Evolutionary conservation across 129 eudicot genomes (phyloP), one percentile per base, ranked within the genome.

Genomic region (Flaveria sonorensis): DNA sequence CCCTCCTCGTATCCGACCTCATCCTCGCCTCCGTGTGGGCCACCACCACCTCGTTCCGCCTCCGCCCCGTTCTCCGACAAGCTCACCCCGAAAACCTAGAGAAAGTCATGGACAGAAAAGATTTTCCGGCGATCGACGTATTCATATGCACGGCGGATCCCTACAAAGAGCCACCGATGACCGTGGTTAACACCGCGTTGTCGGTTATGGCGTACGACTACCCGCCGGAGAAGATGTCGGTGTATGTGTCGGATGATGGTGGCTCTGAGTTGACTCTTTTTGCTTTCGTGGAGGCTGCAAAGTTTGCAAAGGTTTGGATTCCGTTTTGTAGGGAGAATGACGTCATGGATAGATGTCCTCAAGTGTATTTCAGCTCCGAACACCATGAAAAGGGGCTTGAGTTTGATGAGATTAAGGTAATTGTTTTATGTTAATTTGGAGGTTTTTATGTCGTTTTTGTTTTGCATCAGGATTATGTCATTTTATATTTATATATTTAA

Each of bases 241-340:
- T 89, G 11, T 92, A 92, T 57, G 91, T 89, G 6, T 92, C 97
- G 4, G 97, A 92, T 15, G 97, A 92, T 10, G 97, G 97, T 16
- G 89, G 92, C 23, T 87, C 97, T 0, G 81, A 84, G 79, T 28
- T 85, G 43, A 92, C 93, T 16, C 81, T 92, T 10, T 92, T 87
- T 79, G 97, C 93, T 42, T 81, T 92, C 42, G 79, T 84, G 86
- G 96, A 92, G 74, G 96, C 96, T 32, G 91, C 93, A 47, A 71
- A 81, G 77, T 89, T 92, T 77, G 97, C 86, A 4, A 77, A 74
- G 77, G 56, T 73, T 23, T 89, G 97, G 97, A 45, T 92, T 48
- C 96, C 93, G 15, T 92, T 82, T 78, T 92, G 97, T 50, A 79
- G 83, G 85, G 84, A 84, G 52, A 79, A 87, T 71, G 40, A 77